Conservation (phyloP, 768 basidiomycete species). For the Coprinopsis marcescibilis region DNA sequence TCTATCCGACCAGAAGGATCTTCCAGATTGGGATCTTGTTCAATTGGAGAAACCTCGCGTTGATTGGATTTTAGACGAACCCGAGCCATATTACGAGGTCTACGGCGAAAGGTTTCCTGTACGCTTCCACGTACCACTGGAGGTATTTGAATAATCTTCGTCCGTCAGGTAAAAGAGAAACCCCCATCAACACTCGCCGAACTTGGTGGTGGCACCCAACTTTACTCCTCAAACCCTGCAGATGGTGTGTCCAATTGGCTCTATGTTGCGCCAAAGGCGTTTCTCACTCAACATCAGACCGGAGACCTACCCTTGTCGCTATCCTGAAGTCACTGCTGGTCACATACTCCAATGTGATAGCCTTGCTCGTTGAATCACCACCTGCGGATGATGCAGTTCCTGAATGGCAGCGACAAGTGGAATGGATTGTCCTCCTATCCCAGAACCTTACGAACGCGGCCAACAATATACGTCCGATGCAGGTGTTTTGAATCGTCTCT, state of each 20-base stretch:
- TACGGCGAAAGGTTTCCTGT: slow-evolving; percentile 93
- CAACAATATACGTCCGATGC: slow-evolving; percentile 85
- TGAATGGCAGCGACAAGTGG: slow-evolving; percentile 70
- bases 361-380: slow-evolving; percentile 61
- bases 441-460: slow-evolving; percentile 89
- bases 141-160: slow-evolving; percentile 8
- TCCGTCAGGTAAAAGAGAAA: slow-evolving; percentile 67
- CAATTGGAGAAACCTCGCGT: slow-evolving; percentile 82
- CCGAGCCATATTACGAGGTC: slow-evolving; percentile 62
- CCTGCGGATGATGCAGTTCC: slow-evolving; percentile 42
- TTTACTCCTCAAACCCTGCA: slow-evolving; percentile 71
- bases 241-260: slow-evolving; percentile 40
- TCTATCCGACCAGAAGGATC: slow-evolving; percentile 62
- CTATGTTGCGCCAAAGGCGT: neutral
- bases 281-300: slow-evolving; percentile 41
- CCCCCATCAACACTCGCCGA: slow-evolving; percentile 82
- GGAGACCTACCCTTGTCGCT: slow-evolving; percentile 66
- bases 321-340: slow-evolving; percentile 74
- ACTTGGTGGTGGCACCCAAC: slow-evolving; percentile 69
- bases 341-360: slow-evolving; percentile 70
- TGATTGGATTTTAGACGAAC: slow-evolving; percentile 88
- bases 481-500: slow-evolving; percentile 41
- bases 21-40: slow-evolving; percentile 72
- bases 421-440: slow-evolving; percentile 76
- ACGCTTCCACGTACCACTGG: slow-evolving; percentile 24